phyloP scores from a whole-genome alignment of 352 stramenopile genomes.

The Globisporangium uncinulatum region DNA sequence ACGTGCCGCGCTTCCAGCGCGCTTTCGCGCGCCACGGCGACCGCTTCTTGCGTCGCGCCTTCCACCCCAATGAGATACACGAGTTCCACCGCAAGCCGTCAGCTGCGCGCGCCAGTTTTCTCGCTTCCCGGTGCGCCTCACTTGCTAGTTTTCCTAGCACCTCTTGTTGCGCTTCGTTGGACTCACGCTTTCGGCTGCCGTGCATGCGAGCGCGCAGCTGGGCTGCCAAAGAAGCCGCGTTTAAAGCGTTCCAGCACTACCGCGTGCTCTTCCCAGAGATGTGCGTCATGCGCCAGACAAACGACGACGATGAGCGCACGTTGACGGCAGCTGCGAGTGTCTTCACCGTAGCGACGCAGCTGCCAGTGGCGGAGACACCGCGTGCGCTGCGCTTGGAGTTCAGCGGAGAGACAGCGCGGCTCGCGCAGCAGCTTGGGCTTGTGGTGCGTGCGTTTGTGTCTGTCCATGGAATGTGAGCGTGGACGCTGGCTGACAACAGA shows the following conservation, averaged over 20 bases:
- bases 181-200: neutral
- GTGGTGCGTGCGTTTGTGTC: constrained; percentile 23
- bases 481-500: neutral
- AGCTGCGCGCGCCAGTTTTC: constrained; percentile 36
- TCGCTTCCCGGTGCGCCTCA: constrained; percentile 40
- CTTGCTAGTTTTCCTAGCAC: constrained; percentile 5
- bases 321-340: neutral
- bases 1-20: constrained; percentile 45
- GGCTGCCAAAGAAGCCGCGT: constrained; percentile 79
- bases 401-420: constrained; percentile 41
- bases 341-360: constrained; percentile 16
- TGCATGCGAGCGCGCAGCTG: constrained; percentile 24
- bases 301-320: neutral
- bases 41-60: constrained; percentile 51
- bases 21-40: constrained; percentile 54
- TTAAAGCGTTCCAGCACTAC: constrained; percentile 79
- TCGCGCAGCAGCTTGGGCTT: constrained; percentile 48
- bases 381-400: constrained; percentile 51
- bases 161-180: neutral
- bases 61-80: constrained; percentile 58
- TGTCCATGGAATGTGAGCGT: neutral
- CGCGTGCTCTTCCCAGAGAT: constrained; percentile 80
- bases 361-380: constrained; percentile 24
- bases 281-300: constrained; percentile 14
- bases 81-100: constrained; percentile 44